These are phyloP conservation scores for Yarrowia divulgata DNA, from an alignment of 805 yeast species.

Conservation along the genomic window DNA sequence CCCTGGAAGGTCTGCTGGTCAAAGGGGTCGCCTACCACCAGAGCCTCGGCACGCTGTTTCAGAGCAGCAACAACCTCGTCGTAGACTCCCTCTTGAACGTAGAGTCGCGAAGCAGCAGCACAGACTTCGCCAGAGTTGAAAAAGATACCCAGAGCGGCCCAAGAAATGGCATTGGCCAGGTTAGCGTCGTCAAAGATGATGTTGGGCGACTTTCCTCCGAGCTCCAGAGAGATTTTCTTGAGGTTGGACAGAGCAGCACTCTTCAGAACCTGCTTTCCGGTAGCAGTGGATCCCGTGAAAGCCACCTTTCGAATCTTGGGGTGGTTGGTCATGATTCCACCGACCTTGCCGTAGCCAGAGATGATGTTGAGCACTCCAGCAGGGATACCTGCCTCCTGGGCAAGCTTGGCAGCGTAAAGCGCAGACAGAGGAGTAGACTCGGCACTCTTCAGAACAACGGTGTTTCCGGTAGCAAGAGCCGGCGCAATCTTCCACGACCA, in stretches of 20 bases:
- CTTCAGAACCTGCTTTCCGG: constrained; percentile 81
- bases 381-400: constrained; percentile 74
- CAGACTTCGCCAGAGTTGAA: constrained; percentile 96
- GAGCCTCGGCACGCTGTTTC: constrained; percentile 57
- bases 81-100: constrained; percentile 83
- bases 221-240: constrained; percentile 89
- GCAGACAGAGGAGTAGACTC: constrained; percentile 79
- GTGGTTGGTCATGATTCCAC: constrained; percentile 70
- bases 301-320: constrained; percentile 81
- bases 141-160: constrained; percentile 80
- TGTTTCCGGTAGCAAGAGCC: constrained; percentile 81
- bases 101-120: constrained; percentile 90
- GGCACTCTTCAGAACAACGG: constrained; percentile 73
- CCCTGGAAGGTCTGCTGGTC: constrained; percentile 79
- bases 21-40: constrained; percentile 80
- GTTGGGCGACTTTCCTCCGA: constrained; percentile 96
- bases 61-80: constrained; percentile 72
- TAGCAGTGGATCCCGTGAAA: constrained; percentile 91
- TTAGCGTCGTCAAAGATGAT: constrained; percentile 87
- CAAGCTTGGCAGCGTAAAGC: constrained; percentile 64
- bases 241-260: constrained; percentile 72
- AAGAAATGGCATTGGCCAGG: constrained; percentile 72
- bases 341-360: constrained; percentile 72
- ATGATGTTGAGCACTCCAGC: constrained; percentile 76
- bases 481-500: constrained; percentile 85